phyloP scores from a whole-genome alignment of 2,329 filamentous ascomycete species.

The Monilinia aucupariae region DNA sequence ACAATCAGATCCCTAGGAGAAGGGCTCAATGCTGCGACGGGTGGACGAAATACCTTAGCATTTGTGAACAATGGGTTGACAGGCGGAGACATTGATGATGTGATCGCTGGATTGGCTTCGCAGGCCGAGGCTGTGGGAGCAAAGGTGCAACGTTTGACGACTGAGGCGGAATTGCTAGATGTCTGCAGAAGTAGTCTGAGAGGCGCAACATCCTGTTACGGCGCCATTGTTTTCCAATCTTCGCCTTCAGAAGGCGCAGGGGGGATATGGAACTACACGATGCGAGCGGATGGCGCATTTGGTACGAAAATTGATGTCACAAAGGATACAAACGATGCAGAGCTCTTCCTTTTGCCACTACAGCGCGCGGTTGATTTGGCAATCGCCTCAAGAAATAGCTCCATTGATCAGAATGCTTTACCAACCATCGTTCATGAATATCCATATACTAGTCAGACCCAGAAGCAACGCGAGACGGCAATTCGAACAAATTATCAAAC shows the following conservation, averaged over 20 bases:
- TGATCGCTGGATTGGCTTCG: slow-evolving; percentile 59
- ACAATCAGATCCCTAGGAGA: slow-evolving; percentile 59
- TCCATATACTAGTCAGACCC: slow-evolving; percentile 67
- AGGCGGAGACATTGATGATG: slow-evolving; percentile 64
- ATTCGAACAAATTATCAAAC: slow-evolving; percentile 68
- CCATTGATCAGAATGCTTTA: slow-evolving; percentile 38
- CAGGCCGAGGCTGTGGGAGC: slow-evolving; percentile 53
- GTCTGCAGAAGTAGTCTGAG: slow-evolving; percentile 59
- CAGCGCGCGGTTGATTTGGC: slow-evolving; percentile 72
- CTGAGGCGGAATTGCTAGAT: slow-evolving; percentile 53
- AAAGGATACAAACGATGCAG: slow-evolving; percentile 62
- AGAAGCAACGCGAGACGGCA: slow-evolving; percentile 57
- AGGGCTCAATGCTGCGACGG: slow-evolving; percentile 53
- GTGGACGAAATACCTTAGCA: slow-evolving; percentile 62
- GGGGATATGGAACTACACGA: slow-evolving; percentile 78
- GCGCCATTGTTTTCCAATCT: slow-evolving; percentile 67
- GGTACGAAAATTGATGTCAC: slow-evolving; percentile 60
- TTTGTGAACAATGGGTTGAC: slow-evolving; percentile 71
- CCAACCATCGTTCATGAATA: slow-evolving; percentile 57
- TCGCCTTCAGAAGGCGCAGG: slow-evolving; percentile 66
- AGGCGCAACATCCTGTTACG: slow-evolving; percentile 67
- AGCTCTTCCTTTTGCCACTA: slow-evolving; percentile 73
- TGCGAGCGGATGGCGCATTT: slow-evolving; percentile 69
- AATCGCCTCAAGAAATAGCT: slow-evolving; percentile 54
- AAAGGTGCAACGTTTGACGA: slow-evolving; percentile 48